Conservation (phyloP, 352 stramenopile species). For the Globisporangium iwayamae region DNA sequence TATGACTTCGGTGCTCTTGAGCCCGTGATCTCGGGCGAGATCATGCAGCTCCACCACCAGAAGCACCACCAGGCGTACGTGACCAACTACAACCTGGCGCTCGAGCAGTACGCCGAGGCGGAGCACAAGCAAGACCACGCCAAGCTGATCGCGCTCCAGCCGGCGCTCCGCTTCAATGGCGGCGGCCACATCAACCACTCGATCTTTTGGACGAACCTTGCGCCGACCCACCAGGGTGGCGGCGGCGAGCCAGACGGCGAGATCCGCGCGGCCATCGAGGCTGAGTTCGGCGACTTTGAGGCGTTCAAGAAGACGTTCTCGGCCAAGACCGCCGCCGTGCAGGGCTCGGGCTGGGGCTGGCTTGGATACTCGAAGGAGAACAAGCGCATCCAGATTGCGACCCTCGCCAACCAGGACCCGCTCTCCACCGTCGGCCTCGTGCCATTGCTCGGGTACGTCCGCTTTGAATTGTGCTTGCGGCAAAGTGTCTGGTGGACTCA, state of each 20-base stretch:
- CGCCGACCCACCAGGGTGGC: constrained; percentile 67
- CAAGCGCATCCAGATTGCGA: constrained; percentile 87
- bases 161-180: constrained; percentile 97
- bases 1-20: constrained; percentile 89
- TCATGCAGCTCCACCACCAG: constrained; percentile 94
- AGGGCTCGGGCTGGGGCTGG: constrained; percentile 98
- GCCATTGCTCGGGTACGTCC: constrained; percentile 87
- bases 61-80: constrained; percentile 98
- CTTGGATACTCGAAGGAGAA: constrained; percentile 90
- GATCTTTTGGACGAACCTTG: constrained; percentile 98
- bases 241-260: constrained; percentile 79
- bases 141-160: constrained; percentile 89
- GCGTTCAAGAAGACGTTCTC: constrained; percentile 89
- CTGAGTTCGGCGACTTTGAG: constrained; percentile 92
- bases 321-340: constrained; percentile 89
- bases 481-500: constrained; percentile 2
- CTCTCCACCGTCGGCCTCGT: constrained; percentile 94
- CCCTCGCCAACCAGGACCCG: constrained; percentile 95
- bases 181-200: constrained; percentile 98
- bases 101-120: constrained; percentile 93
- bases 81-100: constrained; percentile 92
- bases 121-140: constrained; percentile 85
- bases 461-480: background rate
- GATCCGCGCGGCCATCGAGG: constrained; percentile 88
- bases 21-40: constrained; percentile 84